Evolutionary conservation across 2,329 filamentous ascomycete species (phyloP).

Genomic region (Ophiocordyceps polyrhachis-furcata): DNA sequence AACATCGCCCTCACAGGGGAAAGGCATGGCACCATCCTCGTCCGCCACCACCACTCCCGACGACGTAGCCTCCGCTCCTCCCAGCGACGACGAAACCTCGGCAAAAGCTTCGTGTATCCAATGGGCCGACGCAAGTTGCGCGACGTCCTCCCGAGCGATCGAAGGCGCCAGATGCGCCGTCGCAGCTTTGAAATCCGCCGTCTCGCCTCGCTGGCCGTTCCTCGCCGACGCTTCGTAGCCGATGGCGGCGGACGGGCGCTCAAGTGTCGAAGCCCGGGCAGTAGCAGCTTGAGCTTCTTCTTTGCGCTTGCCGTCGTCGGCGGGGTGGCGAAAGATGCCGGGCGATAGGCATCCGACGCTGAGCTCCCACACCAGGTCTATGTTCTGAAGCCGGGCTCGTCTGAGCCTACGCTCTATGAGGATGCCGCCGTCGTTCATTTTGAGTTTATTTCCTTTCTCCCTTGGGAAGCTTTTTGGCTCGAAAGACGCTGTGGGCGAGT

Average conservation of each 20-base stretch:
- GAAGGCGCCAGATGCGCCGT: too few species aligned
- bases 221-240: not conserved
- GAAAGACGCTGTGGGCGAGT: too few species aligned
- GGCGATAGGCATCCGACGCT: not conserved
- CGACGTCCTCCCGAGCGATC: too few species aligned
- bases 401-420: not conserved
- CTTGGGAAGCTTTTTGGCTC: not conserved
- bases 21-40: not conserved
- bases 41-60: too few species aligned
- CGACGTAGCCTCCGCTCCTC: too few species aligned
- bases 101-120: too few species aligned
- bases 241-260: too few species aligned
- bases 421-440: not conserved
- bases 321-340: not conserved
- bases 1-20: not conserved
- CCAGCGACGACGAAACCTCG: too few species aligned
- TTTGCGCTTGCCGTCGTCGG: too few species aligned
- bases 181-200: too few species aligned
- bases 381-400: not conserved
- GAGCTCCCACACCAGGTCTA: not conserved
- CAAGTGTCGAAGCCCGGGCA: not conserved
- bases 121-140: not conserved
- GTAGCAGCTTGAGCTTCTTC: too few species aligned
- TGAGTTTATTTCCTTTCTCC: not conserved
- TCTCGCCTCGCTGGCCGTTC: not conserved